These are phyloP conservation scores for Backusella tuberculispora DNA, from an alignment of 192 early-diverging fungal species.

Conservation along the genomic window DNA sequence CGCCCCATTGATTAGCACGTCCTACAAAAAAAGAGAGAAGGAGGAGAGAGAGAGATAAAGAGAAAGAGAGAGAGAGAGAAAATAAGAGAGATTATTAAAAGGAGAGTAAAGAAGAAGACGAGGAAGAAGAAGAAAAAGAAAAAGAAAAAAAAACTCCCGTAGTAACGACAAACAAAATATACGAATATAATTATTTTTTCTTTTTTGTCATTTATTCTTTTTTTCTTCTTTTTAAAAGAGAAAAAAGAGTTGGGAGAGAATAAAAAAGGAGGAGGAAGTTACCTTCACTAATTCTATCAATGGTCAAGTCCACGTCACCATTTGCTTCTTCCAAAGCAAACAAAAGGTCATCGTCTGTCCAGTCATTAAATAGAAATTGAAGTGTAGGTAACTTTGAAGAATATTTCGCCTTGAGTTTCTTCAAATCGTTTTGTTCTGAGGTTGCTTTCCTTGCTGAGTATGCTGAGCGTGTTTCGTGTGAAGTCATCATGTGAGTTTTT, in stretches of 20 bases:
- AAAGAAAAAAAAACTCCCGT: not conserved
- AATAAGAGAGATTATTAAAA: not conserved
- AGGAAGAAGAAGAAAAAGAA: not conserved
- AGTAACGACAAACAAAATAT: not conserved
- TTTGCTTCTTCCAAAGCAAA: conserved; percentile 83
- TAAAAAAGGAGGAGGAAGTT: not conserved
- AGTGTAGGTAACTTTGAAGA: conserved; percentile 63
- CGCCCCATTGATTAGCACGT: conserved; percentile 78
- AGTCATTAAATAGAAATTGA: conserved; percentile 79
- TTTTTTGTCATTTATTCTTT: not conserved
- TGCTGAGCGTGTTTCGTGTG: conserved; percentile 40
- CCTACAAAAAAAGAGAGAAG: conserved; percentile 50
- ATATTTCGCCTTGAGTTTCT: conserved; percentile 69
- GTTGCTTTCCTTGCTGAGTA: conserved; percentile 17
- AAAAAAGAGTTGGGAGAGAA: not conserved
- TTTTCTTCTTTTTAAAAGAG: not conserved
- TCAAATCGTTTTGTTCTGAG: conserved; percentile 53
- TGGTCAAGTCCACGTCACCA: conserved; percentile 83
- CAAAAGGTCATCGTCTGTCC: conserved; percentile 91
- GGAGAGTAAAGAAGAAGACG: not conserved
- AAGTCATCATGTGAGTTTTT: conserved; percentile 27
- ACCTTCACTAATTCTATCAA: conserved; percentile 85
- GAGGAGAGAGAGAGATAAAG: not conserved
- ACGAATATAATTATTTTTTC: not conserved
- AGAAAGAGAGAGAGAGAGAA: not conserved